Conservation (phyloP, 1,284 basidiomycete species). For the Leccinum subspadiceum region DNA sequence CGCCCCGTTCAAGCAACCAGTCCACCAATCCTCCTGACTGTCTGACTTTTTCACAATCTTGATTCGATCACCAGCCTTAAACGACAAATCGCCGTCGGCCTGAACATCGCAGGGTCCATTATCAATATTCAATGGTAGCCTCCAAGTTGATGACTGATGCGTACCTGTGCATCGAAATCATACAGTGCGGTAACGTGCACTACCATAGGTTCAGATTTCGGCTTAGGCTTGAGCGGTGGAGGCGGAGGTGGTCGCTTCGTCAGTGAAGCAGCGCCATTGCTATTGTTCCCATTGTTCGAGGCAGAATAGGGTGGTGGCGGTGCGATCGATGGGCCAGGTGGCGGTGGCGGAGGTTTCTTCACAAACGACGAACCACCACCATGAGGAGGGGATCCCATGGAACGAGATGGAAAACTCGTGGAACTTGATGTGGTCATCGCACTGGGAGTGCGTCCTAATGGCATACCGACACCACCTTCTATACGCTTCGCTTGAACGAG, state of each 20-base stretch:
- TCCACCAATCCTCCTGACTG: constrained; percentile 98
- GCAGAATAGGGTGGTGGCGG: constrained; percentile 45
- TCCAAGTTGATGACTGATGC: not conserved
- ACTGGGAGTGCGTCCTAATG: constrained; percentile 42
- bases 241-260: constrained; percentile 85
- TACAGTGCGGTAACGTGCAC: constrained; percentile 93
- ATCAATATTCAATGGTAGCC: not conserved
- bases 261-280: constrained; percentile 30
- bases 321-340: constrained; percentile 45
- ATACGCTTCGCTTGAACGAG: constrained; percentile 57
- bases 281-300: constrained; percentile 23
- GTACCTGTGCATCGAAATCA: constrained; percentile 86
- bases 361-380: constrained; percentile 41
- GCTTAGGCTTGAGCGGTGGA: constrained; percentile 79
- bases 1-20: constrained; percentile 79
- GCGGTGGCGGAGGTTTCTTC: constrained; percentile 45
- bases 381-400: constrained; percentile 36
- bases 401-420: constrained; percentile 43
- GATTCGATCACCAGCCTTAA: constrained; percentile 91
- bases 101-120: constrained; percentile 33
- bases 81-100: constrained; percentile 93
- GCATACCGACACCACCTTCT: constrained; percentile 30
- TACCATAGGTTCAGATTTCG: constrained; percentile 63
- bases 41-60: constrained; percentile 86
- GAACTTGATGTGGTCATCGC: constrained; percentile 37